These are phyloP conservation scores for Termitomyces sp. DNA, from an alignment of 768 basidiomycete species.

Conservation along the genomic window DNA sequence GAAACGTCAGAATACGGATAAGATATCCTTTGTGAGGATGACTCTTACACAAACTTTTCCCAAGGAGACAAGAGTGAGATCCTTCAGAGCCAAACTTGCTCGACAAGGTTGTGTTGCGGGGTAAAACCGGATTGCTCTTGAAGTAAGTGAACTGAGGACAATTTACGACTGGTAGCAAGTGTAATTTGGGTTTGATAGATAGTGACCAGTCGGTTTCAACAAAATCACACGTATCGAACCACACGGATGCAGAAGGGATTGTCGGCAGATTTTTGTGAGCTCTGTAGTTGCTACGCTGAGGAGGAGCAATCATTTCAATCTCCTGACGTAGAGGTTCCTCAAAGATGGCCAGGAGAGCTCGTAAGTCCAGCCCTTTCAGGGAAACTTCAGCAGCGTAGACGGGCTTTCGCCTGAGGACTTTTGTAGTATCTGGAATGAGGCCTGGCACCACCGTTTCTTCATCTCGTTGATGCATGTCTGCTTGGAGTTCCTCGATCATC, in stretches of 20 bases:
- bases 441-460: constrained; percentile 69
- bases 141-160: constrained; percentile 86
- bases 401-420: constrained; percentile 68
- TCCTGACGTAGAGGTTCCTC: constrained; percentile 62
- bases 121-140: constrained; percentile 49
- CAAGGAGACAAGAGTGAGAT: constrained; percentile 79
- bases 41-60: constrained; percentile 62
- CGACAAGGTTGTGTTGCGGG: constrained; percentile 35
- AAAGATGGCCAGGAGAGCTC: constrained; percentile 77
- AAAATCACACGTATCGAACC: constrained; percentile 83
- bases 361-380: constrained; percentile 70
- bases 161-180: constrained; percentile 66
- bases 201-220: constrained; percentile 71
- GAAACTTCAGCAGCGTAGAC: constrained; percentile 88
- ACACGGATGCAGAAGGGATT: constrained; percentile 45
- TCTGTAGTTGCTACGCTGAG: constrained; percentile 46
- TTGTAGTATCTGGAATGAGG: constrained; percentile 51
- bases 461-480: constrained; percentile 90
- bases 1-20: constrained; percentile 5
- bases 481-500: constrained; percentile 74
- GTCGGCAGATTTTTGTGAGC: constrained; percentile 40
- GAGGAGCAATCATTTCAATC: constrained; percentile 44
- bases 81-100: constrained; percentile 87
- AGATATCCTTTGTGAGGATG: not conserved
- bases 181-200: constrained; percentile 50